Evolutionary conservation across 2,329 filamentous ascomycete species (phyloP).

Genomic region (Penicillium sp.): DNA sequence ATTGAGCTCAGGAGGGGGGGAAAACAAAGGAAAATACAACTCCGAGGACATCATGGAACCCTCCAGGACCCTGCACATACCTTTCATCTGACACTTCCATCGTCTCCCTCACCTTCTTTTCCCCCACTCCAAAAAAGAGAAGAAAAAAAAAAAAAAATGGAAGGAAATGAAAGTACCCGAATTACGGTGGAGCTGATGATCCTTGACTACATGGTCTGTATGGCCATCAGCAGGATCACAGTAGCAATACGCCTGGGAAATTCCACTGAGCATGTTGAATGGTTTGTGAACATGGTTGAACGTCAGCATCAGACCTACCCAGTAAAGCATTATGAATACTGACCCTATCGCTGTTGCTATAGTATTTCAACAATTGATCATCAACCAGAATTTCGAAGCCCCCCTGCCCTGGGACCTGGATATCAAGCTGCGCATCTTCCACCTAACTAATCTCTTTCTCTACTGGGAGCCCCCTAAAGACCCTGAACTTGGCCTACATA

Average conservation of each 20-base stretch:
- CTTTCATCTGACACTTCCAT: not conserved
- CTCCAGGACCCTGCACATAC: not conserved
- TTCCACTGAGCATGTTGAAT: constrained; percentile 19
- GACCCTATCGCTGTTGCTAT: not conserved
- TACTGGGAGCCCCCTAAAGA: constrained; percentile 29
- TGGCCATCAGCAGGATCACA: constrained; percentile 46
- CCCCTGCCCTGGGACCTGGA: constrained; percentile 41
- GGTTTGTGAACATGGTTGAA: constrained; percentile 25
- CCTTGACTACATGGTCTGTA: constrained; percentile 56
- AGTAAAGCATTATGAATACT: not conserved
- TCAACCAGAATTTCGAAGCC: constrained; percentile 36
- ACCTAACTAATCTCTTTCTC: constrained; percentile 48
- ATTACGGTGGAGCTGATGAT: constrained; percentile 55
- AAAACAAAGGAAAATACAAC: not conserved
- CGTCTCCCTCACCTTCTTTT: not conserved
- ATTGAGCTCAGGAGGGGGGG: not conserved
- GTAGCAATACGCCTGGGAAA: constrained; percentile 25
- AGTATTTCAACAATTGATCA: constrained; percentile 49
- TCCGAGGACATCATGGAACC: not conserved
- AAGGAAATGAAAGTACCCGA: constrained; percentile 30
- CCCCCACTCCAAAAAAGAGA: too few relatives aligned
- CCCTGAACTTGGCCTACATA: constrained; percentile 16
- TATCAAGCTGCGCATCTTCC: constrained; percentile 51
- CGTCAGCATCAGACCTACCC: constrained; percentile 24
- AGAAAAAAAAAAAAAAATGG: not conserved